Base-by-base conservation (phyloP, 805 yeast species). In the Wickerhamomyces hampshirensis region DNA sequence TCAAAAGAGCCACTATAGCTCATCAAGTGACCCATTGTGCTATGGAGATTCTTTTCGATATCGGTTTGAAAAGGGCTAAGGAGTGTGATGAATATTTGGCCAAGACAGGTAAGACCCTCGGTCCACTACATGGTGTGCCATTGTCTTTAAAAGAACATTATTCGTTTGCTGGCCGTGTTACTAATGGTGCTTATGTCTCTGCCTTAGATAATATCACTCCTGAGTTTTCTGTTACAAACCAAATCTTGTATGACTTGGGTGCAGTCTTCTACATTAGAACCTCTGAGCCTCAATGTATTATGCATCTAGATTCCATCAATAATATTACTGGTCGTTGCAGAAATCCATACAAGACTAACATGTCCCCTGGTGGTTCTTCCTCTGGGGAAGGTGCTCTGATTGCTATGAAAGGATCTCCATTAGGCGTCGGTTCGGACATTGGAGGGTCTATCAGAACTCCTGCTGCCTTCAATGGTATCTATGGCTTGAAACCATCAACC, bases 381-480 rank as follows among this genome's bases (percentile, higher is more conserved):
- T 80, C 83, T 27, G 87, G 87, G 42, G 87, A 80, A 55, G 84
- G 85, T 44, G 77, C 83, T 0, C 54, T 75, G 42, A 72, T 77
- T 35, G 75, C 73, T 3, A 67, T 74, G 54, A 72, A 68, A 35
- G 85, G 76, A 5, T 74, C 84, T 14, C 71, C 77, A 1, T 44
- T 80, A 29, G 89, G 83, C 14, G 63, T 76, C 29, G 86, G 86
- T 28, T 73, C 83, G 18, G 87, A 80, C 52, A 80, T 80, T 43
- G 87, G 87, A 40, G 87, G 87, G 1, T 73, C 81, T 11, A 75
- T 81, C 38, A 66, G 87, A 42, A 72, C 68, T 7, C 87, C 87
- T 4, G 80, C 84, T 24, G 84, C 84, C 0, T 78, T 71, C 51
- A 65, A 73, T 31, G 83, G 83, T 26, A 51, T 69, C 31, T 75